Conservation (phyloP, 2,329 filamentous ascomycete species). For the Seiridium cupressi region DNA sequence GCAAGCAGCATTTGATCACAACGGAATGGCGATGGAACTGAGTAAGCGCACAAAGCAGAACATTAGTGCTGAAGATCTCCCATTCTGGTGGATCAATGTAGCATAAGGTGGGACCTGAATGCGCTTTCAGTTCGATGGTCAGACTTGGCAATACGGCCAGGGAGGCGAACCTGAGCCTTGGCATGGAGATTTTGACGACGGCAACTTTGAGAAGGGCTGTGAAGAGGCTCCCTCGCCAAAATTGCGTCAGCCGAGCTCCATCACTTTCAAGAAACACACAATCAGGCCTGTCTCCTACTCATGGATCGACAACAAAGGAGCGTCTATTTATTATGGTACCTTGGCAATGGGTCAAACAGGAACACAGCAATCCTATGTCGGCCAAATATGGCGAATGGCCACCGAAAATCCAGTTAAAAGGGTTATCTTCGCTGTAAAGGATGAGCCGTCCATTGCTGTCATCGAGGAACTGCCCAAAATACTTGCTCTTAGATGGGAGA, state of each 20-base stretch:
- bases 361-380: background rate
- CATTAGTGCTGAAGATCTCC: background rate
- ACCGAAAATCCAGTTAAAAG: background rate
- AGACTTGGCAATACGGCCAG: background rate
- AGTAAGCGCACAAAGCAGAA: background rate
- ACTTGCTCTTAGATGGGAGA: background rate
- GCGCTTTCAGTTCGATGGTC: background rate
- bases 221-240: background rate
- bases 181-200: background rate
- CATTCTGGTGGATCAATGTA: conserved; percentile 6
- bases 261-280: background rate
- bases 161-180: background rate
- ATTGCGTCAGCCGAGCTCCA: background rate
- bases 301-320: background rate
- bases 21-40: background rate
- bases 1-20: background rate
- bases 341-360: background rate
- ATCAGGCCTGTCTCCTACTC: background rate
- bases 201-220: background rate
- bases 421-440: background rate
- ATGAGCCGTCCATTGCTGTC: background rate
- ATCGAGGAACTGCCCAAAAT: background rate
- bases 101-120: background rate
- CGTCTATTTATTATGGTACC: background rate
- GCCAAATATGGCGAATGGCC: background rate